phyloP scores from a whole-genome alignment of 1,284 basidiomycete species.

The Mycena citricolor region DNA sequence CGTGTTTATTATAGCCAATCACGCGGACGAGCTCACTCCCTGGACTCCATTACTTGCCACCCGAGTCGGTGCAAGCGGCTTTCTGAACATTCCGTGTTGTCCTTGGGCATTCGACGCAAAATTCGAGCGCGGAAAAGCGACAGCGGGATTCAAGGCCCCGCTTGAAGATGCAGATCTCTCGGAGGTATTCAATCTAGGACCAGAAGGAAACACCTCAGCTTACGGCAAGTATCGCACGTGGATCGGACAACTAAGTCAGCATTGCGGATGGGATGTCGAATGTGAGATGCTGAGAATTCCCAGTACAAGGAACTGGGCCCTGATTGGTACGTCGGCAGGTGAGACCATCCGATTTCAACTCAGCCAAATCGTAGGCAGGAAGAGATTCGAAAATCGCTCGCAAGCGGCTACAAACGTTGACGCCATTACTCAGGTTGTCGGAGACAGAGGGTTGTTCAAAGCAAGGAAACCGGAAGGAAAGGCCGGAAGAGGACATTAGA shows the following conservation, averaged over 20 bases:
- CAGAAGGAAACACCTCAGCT: conserved; percentile 55
- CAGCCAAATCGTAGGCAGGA: conserved; percentile 29
- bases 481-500: conserved; percentile 35
- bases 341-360: background rate
- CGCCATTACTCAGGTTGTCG: conserved; percentile 49
- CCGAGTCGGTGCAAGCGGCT: conserved; percentile 62
- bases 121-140: conserved; percentile 47
- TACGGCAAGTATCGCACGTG: conserved; percentile 84
- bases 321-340: conserved; percentile 73
- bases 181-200: conserved; percentile 56
- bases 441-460: conserved; percentile 62
- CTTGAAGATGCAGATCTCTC: conserved; percentile 36
- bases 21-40: conserved; percentile 94
- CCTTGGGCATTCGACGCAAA: conserved; percentile 72
- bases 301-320: conserved; percentile 90
- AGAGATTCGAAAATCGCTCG: conserved; percentile 30
- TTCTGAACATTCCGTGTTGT: conserved; percentile 92
- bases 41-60: conserved; percentile 81
- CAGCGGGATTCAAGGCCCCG: conserved; percentile 1
- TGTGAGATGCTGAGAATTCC: conserved; percentile 88
- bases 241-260: conserved; percentile 67
- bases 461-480: conserved; percentile 72
- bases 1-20: conserved; percentile 89
- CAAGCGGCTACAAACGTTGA: conserved; percentile 40
- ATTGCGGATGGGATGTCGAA: conserved; percentile 86